phyloP scores from a whole-genome alignment of 1,284 basidiomycete species.

The Thelephora terrestris region DNA sequence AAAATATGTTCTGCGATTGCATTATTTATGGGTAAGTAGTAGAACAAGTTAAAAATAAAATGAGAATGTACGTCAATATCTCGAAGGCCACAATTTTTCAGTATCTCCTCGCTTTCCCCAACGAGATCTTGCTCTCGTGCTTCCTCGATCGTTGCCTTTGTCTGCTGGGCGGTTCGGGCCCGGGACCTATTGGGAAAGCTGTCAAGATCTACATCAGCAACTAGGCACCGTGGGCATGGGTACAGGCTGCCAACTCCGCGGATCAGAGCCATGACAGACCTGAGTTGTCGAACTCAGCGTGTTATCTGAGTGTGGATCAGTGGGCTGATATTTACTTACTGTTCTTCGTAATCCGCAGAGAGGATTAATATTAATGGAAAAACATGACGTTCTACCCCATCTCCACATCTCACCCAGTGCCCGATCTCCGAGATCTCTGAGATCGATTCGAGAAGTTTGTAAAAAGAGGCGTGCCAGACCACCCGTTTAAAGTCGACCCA shows the following conservation, averaged over 20 bases:
- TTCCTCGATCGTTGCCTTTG: not conserved
- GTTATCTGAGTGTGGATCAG: not conserved
- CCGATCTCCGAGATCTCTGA: conserved; percentile 12
- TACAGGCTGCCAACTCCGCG: conserved; percentile 7
- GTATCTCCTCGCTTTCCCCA: conserved; percentile 4
- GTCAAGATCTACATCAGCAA: no score
- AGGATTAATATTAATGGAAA: conserved; percentile 22
- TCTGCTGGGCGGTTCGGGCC: conserved; percentile 1
- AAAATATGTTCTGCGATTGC: conserved; percentile 21
- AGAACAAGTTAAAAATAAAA: conserved; percentile 2
- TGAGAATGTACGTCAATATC: conserved; percentile 19
- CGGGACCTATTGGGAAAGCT: conserved; percentile 1
- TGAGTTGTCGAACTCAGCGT: conserved; percentile 1
- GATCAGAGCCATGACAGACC: conserved; percentile 11
- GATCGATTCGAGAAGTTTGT: conserved; percentile 13
- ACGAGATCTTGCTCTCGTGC: not conserved
- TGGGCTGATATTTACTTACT: no score
- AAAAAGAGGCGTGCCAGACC: conserved; percentile 25
- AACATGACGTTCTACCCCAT: conserved; percentile 10
- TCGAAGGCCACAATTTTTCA: conserved; percentile 21
- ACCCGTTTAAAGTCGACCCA: conserved; percentile 18
- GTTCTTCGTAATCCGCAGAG: conserved; percentile 23
- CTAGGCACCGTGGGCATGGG: conserved; percentile 14
- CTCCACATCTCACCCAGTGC: conserved; percentile 13
- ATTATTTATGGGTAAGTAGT: conserved; percentile 19